A percentile compares a stretch with the other conserved stretches of the same genome.
Conservation (phyloP, 805 yeast genomes). For the Kregervanrija delftensis region DNA sequence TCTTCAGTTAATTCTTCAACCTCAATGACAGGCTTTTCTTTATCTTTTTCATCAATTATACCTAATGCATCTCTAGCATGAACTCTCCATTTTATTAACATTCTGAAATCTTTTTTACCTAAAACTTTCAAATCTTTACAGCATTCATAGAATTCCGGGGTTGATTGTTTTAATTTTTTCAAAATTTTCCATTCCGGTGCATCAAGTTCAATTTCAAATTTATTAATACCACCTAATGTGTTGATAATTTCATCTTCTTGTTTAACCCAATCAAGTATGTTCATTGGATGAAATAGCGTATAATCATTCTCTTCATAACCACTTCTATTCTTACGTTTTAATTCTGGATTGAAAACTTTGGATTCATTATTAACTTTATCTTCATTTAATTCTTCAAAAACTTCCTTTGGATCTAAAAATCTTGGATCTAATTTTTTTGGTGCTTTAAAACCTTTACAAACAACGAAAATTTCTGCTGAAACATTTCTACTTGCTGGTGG, state of each 20-base stretch:
- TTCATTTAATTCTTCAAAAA: slow-evolving; percentile 83
- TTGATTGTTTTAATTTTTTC: slow-evolving; percentile 68
- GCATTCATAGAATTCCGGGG: slow-evolving; percentile 73
- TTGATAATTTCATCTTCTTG: slow-evolving; percentile 73
- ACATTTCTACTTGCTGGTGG: slow-evolving; percentile 99
- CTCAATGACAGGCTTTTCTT: slow-evolving; percentile 47
- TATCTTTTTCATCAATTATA: slow-evolving; percentile 47
- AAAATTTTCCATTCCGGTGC: slow-evolving; percentile 70
- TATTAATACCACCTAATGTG: slow-evolving; percentile 66
- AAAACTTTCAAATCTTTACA: slow-evolving; percentile 87
- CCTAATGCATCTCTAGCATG: slow-evolving; percentile 76
- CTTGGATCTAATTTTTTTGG: slow-evolving; percentile 94
- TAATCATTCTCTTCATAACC: slow-evolving; percentile 97
- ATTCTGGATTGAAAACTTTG: slow-evolving; percentile 90
- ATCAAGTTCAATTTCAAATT: slow-evolving; percentile 52
- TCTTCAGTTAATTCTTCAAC: slow-evolving; percentile 77
- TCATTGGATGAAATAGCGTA: slow-evolving; percentile 59
- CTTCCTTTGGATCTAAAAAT: slow-evolving; percentile 83
- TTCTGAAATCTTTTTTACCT: slow-evolving; percentile 89
- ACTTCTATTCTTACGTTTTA: slow-evolving; percentile 80
- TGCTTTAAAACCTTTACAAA: slow-evolving; percentile 92
- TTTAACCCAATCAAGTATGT: slow-evolving; percentile 74
- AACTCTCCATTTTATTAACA: slow-evolving; percentile 80
- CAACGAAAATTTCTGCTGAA: slow-evolving; percentile 98
- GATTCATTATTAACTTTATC: slow-evolving; percentile 79